Base-by-base conservation (phyloP, 768 basidiomycete genomes). In the Naganishia onofrii region DNA sequence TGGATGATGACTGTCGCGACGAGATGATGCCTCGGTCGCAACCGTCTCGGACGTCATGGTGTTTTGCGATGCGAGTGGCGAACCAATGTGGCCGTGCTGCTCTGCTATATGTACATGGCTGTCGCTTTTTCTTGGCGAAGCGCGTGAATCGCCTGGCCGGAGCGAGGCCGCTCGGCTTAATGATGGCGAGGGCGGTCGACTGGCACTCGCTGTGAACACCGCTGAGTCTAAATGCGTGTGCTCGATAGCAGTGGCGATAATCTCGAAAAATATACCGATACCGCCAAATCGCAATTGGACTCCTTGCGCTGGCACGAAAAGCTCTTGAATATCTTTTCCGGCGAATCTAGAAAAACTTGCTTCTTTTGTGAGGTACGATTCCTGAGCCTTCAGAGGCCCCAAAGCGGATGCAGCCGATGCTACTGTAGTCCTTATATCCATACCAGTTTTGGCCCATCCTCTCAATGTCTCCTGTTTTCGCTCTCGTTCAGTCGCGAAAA, bases 201-300 rank as follows among this genome's bases (percentile, higher is more conserved):
- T 74, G 28, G 46, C 70, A 15, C 56, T 60, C 9, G 77, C 78
- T 1, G 26, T 57, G 48, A 74, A 78, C 9, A 76, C 77, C 1
- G 75, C 67, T 1, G 78, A 79, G 67, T 80, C 76, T 23, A 80
- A 67, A 65, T 80, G 79, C 1, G 71, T 64, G 65, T 78, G 78
- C 42, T 69, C 42, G 28, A 76, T 73, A 63, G 77, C 79, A 26
- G 54, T 73, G 29, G 76, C 71, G 42, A 80, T 70, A 13, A 80
- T 76, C 52, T 80, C 79, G 70, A 79, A 80, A 67, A 79, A 80
- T 63, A 79, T 76, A 13, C 70, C 67, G 48, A 60, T 26, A 6
- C 79, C 79, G 19, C 74, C 72, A 3, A 76, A 77, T 15, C 79
- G 72, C 34, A 75, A 68, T 69, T 79, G 79, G 1, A 78, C 67